A percentile compares a stretch with the other conserved stretches of the same genome.
Conservation (phyloP, 2,329 filamentous ascomycete species). For the Teratosphaeriaceae sp. region DNA sequence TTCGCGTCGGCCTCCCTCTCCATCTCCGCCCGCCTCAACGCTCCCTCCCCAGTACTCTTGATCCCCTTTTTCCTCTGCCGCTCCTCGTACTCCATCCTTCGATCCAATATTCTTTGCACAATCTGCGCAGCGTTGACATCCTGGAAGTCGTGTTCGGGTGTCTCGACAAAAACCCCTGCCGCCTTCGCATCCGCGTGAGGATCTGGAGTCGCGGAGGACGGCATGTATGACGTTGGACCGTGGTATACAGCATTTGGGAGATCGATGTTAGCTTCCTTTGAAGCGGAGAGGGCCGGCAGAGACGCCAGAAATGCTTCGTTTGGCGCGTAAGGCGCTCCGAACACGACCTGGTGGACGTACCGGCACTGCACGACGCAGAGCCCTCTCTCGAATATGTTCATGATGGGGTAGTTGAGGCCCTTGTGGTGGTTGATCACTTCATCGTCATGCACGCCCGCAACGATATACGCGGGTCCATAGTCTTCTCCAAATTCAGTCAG, state of each 20-base stretch:
- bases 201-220: slow-evolving; percentile 39
- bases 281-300: slow-evolving; percentile 56
- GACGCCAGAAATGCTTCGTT: slow-evolving; percentile 69
- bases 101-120: slow-evolving; percentile 81
- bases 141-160: slow-evolving; percentile 70
- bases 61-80: slow-evolving; percentile 83
- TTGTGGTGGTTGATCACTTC: slow-evolving; percentile 95
- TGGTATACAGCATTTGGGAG: slow-evolving; percentile 78
- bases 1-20: slow-evolving; percentile 14
- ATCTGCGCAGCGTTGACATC: slow-evolving; percentile 90
- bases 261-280: slow-evolving; percentile 29
- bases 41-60: slow-evolving; percentile 70
- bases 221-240: slow-evolving; percentile 86
- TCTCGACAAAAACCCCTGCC: slow-evolving; percentile 77
- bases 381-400: slow-evolving; percentile 97
- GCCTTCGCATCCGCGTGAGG: slow-evolving; percentile 69
- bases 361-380: slow-evolving; percentile 93
- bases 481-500: slow-evolving; percentile 58
- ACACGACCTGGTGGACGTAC: slow-evolving; percentile 83
- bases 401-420: slow-evolving; percentile 96
- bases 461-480: slow-evolving; percentile 77
- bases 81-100: slow-evolving; percentile 81
- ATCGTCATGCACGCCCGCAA: slow-evolving; percentile 91
- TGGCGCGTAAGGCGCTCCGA: slow-evolving; percentile 83
- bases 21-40: slow-evolving; percentile 30